Conservation (phyloP, 495 filamentous ascomycete genomes). For the Xylaria telfairii region DNA sequence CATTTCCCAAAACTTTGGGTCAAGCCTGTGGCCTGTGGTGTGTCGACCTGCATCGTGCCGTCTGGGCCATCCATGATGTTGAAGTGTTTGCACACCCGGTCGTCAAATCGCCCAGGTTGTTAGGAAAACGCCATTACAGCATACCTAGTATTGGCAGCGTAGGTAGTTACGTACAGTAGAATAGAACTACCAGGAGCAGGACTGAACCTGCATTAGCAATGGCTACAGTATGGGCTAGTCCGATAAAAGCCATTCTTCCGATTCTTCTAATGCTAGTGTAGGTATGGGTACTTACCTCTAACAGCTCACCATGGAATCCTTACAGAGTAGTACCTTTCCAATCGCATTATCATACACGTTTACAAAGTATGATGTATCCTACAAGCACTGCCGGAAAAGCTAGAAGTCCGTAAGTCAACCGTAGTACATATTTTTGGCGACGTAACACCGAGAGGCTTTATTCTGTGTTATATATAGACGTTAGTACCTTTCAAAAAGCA, state of each 20-base stretch:
- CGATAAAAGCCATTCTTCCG: background rate
- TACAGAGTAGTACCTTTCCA: no score
- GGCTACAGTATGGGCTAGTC: background rate
- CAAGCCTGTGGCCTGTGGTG: background rate
- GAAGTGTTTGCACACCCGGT: background rate
- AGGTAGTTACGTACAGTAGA: no score
- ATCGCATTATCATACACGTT: no score
- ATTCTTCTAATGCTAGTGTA: background rate
- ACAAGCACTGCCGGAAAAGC: background rate
- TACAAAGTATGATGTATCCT: no score
- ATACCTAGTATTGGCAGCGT: background rate
- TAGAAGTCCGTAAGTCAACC: background rate
- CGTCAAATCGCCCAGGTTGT: background rate
- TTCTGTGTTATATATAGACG: background rate
- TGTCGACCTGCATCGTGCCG: no score
- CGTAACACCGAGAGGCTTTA: background rate
- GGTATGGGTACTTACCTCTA: background rate
- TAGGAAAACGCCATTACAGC: background rate
- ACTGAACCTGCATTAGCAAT: background rate
- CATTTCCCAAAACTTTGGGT: slow-evolving; percentile 8
- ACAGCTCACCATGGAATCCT: background rate
- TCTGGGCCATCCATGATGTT: no score
- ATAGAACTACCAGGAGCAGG: background rate
- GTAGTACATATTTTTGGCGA: background rate
- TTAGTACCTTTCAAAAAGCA: background rate